Base-by-base conservation (phyloP, 306 rosid species). In the Medicago lupulina region DNA sequence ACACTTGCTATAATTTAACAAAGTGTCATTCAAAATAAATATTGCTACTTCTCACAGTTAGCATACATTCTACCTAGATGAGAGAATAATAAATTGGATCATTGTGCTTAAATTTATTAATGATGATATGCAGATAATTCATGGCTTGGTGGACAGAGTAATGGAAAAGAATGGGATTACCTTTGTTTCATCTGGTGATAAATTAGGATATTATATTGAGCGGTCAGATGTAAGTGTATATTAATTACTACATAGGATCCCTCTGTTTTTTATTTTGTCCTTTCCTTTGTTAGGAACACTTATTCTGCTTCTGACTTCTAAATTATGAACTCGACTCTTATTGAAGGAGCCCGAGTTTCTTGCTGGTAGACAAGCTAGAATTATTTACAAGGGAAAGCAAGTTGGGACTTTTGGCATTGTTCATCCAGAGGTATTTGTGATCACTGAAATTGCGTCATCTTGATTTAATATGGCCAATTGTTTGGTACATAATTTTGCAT, bases 331-430 rank as follows among this genome's bases (percentile, higher is more conserved):
- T 59, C 34, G 21, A 44, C 61, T 84, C 34, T 43, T 77, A 46
- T 67, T 83, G 82, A 78, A 95, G 98, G 97, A 95, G 54, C 97
- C 97, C 0, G 96, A 95, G 85, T 95, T 88, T 90, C 96, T 95
- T 73, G 73, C 80, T 23, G 91, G 95, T 51, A 79, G 91, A 79
- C 98, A 92, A 87, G 97, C 98, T 43, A 89, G 84, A 81, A 75
- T 95, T 76, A 81, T 85, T 60, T 90, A 81, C 77, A 87, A 83
- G 58, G 97, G 91, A 80, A 89, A 82, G 55, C 83, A 69, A 17
- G 74, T 90, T 76, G 98, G 98, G 58, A 89, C 76, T 59, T 95
- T 92, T 61, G 98, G 98, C 74, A 92, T 95, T 83, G 95, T 95
- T 83, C 92, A 95, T 70, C 98, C 98, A 3, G 96, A 90, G 98